Conservation (phyloP, 805 yeast genomes). For the Nakazawaea ernobii region DNA sequence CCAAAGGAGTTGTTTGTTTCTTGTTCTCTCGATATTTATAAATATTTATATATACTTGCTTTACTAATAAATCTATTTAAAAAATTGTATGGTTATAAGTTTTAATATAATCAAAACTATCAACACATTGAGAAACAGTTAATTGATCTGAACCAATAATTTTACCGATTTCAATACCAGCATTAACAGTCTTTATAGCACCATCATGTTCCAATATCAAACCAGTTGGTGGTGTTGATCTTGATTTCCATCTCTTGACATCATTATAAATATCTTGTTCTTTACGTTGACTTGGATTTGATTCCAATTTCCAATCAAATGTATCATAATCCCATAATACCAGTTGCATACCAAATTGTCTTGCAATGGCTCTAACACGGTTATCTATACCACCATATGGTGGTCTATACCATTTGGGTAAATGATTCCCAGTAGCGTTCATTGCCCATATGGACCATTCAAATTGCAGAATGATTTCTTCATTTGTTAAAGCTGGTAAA, state of each 20-base stretch:
- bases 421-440: conserved; percentile 85
- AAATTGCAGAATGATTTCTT: conserved; percentile 79
- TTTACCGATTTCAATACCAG: conserved; percentile 53
- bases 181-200: conserved; percentile 55
- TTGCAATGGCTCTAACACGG: conserved; percentile 70
- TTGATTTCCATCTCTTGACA: conserved; percentile 44
- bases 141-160: conserved; percentile 46
- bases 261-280: conserved; percentile 50
- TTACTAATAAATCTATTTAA: no score
- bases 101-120: conserved; percentile 50
- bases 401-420: conserved; percentile 93
- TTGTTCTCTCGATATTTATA: no score
- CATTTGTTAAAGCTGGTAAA: conserved; percentile 72
- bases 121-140: conserved; percentile 76
- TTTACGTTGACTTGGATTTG: conserved; percentile 36
- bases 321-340: conserved; percentile 92
- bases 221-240: conserved; percentile 37
- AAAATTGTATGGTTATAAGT: neutral
- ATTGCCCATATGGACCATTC: conserved; percentile 98
- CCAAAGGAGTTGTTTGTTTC: no score
- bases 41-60: no score
- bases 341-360: conserved; percentile 81
- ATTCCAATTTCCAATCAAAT: conserved; percentile 78
- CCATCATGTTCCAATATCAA: conserved; percentile 87
- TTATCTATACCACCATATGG: conserved; percentile 95